phyloP scores from a whole-genome alignment of 2,329 filamentous ascomycete species.

The Fusarium sp. region DNA sequence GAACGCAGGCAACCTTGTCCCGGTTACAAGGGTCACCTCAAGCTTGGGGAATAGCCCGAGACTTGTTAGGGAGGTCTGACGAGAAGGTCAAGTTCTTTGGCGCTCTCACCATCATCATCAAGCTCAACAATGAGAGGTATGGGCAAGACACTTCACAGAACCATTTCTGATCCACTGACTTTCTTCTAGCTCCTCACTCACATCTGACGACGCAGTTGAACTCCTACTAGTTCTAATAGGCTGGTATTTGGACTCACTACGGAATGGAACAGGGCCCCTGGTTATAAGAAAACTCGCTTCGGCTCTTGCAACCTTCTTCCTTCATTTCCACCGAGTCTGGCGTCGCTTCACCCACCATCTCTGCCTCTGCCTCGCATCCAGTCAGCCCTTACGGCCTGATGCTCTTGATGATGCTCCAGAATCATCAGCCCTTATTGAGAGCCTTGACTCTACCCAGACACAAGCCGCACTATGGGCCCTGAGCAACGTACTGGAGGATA shows the following conservation, averaged over 20 bases:
- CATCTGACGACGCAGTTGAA: slow-evolving; percentile 67
- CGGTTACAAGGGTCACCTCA: slow-evolving; percentile 81
- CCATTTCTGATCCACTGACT: background rate
- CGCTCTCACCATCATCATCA: slow-evolving; percentile 91
- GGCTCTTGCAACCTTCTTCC: slow-evolving; percentile 80
- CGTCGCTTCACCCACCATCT: slow-evolving; percentile 73
- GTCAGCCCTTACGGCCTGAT: slow-evolving; percentile 37
- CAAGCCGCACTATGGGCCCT: slow-evolving; percentile 74
- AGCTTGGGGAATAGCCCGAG: slow-evolving; percentile 88
- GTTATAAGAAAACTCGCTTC: slow-evolving; percentile 81
- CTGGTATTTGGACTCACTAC: slow-evolving; percentile 70
- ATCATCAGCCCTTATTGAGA: slow-evolving; percentile 59
- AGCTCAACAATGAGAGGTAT: slow-evolving; percentile 91
- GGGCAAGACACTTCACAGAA: slow-evolving; percentile 23
- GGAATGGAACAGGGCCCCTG: slow-evolving; percentile 65
- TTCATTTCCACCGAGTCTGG: slow-evolving; percentile 78
- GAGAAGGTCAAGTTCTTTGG: slow-evolving; percentile 91
- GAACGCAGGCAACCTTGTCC: slow-evolving; percentile 79
- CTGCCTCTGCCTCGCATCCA: slow-evolving; percentile 62
- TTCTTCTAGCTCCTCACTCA: slow-evolving; percentile 59
- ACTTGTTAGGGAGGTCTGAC: slow-evolving; percentile 75
- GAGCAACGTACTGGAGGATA: slow-evolving; percentile 52
- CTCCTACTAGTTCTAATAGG: slow-evolving; percentile 71
- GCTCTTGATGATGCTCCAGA: slow-evolving; percentile 50
- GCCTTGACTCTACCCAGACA: slow-evolving; percentile 60